A percentile compares a stretch with the other conserved stretches of the same genome.
phyloP scores from a whole-genome alignment of 768 basidiomycete species.

The Collybia sp. region DNA sequence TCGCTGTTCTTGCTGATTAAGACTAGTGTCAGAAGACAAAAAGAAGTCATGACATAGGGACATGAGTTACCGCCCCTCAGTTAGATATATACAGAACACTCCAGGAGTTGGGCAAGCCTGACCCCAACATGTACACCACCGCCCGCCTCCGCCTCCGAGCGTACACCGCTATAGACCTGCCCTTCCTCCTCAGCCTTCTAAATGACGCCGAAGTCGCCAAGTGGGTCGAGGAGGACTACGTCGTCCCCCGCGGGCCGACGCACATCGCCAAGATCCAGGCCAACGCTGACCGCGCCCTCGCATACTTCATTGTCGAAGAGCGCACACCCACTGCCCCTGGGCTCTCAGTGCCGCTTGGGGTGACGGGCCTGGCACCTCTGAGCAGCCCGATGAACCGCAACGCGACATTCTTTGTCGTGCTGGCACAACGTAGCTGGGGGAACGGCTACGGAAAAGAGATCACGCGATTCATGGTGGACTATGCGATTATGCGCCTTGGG shows the following conservation, averaged over 20 bases:
- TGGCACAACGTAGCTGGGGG: conserved; percentile 1
- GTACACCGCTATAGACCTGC: conserved; percentile 6
- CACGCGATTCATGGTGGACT: conserved; percentile 10
- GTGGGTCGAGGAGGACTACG: conserved; percentile 10
- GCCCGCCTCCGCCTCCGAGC: conserved; percentile 12
- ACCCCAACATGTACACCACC: conserved; percentile 12
- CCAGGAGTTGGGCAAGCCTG: no score
- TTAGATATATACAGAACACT: no score
- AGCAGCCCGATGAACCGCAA: conserved; percentile 11
- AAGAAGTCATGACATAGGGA: no score
- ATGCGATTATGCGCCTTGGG: conserved; percentile 11
- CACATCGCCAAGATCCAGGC: conserved; percentile 8
- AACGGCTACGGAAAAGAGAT: conserved; percentile 9
- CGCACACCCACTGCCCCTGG: no score
- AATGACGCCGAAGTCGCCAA: conserved; percentile 10
- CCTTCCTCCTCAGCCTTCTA: conserved; percentile 9
- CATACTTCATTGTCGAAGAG: conserved; percentile 11
- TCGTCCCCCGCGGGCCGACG: conserved; percentile 10
- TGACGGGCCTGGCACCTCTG: conserved; percentile 6
- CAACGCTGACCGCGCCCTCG: conserved; percentile 6
- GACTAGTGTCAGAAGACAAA: no score
- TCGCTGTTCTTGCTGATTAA: no score
- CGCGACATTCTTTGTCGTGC: conserved; percentile 10
- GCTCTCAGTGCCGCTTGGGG: conserved; percentile 8
- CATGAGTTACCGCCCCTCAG: no score